Evolutionary conservation across 148 eudicot genomes (phyloP).

Genomic region (Salicornia ramosissima): DNA sequence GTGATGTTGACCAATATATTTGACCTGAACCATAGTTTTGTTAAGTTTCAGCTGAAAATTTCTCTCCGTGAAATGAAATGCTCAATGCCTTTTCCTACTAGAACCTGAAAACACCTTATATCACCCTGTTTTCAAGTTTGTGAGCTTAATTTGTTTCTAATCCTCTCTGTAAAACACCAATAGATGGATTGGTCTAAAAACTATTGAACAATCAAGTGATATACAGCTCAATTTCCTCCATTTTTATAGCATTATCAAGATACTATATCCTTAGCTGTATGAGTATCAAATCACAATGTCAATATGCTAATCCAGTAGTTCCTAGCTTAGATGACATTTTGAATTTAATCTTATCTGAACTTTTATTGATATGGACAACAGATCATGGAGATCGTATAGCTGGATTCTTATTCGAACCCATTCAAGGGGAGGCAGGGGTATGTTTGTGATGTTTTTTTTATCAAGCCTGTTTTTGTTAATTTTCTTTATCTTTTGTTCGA

Average conservation of each 20-base stretch:
- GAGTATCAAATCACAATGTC: background rate
- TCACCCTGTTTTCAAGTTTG: background rate
- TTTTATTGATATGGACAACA: constrained; percentile 28
- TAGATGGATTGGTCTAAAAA: background rate
- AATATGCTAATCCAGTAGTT: background rate
- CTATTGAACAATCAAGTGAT: background rate
- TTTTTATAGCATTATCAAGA: background rate
- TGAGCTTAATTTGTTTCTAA: too few species aligned
- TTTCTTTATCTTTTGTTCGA: background rate
- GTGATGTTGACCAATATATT: background rate
- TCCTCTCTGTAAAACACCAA: background rate
- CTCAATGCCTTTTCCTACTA: background rate
- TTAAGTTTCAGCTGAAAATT: background rate
- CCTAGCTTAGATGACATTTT: background rate
- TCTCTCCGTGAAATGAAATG: background rate
- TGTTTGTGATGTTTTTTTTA: constrained; percentile 11
- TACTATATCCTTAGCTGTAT: background rate
- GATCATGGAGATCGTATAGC: constrained; percentile 86
- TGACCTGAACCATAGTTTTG: background rate
- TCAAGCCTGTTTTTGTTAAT: background rate
- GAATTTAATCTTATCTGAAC: constrained; percentile 4
- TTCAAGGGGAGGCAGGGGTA: constrained; percentile 99
- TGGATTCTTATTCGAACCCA: constrained; percentile 96
- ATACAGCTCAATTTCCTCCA: background rate
- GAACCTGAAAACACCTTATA: background rate